Percentiles rank a stretch among this genome's conserved stretches.
These are phyloP conservation scores for Blastobotrys ciferrii DNA, from an alignment of 1,139 yeast species.

Conservation along the genomic window DNA sequence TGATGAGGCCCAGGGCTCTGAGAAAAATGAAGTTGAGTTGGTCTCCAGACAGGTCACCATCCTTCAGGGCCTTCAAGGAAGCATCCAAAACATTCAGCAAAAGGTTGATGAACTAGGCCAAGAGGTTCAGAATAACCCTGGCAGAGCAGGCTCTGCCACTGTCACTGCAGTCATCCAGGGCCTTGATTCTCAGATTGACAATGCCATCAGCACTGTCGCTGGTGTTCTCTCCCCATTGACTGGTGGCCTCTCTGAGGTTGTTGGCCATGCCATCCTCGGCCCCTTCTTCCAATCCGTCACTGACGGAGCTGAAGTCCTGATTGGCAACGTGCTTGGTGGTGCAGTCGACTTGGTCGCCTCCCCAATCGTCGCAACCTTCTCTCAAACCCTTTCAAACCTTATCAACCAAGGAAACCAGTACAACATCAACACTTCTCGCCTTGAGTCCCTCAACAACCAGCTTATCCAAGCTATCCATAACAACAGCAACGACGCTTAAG, in stretches of 20 bases:
- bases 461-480: neutral
- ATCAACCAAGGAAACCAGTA: slow-evolving; percentile 17
- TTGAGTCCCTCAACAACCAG: slow-evolving; percentile 10
- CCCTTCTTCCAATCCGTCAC: slow-evolving; percentile 37
- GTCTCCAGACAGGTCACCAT: slow-evolving; percentile 18
- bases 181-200: slow-evolving; percentile 31
- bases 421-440: slow-evolving; percentile 21
- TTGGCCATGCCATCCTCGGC: slow-evolving; percentile 29
- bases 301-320: slow-evolving; percentile 35
- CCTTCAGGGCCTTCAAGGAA: slow-evolving; percentile 20
- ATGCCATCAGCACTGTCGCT: slow-evolving; percentile 27
- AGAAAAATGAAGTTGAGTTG: slow-evolving; percentile 27
- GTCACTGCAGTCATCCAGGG: slow-evolving; percentile 26
- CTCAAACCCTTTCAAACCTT: slow-evolving; percentile 15
- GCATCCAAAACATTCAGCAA: slow-evolving; percentile 26
- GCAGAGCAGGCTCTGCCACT: slow-evolving; percentile 29
- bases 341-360: slow-evolving; percentile 16
- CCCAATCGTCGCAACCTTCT: slow-evolving; percentile 13
- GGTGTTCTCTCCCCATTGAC: slow-evolving; percentile 29
- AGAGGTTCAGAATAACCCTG: slow-evolving; percentile 22
- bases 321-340: slow-evolving; percentile 19
- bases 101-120: slow-evolving; percentile 23
- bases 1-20: slow-evolving; percentile 14
- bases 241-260: slow-evolving; percentile 27
- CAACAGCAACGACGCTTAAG: too few species aligned